Conservation (phyloP, 73 alveolate species). For the Uronychia setigera region DNA sequence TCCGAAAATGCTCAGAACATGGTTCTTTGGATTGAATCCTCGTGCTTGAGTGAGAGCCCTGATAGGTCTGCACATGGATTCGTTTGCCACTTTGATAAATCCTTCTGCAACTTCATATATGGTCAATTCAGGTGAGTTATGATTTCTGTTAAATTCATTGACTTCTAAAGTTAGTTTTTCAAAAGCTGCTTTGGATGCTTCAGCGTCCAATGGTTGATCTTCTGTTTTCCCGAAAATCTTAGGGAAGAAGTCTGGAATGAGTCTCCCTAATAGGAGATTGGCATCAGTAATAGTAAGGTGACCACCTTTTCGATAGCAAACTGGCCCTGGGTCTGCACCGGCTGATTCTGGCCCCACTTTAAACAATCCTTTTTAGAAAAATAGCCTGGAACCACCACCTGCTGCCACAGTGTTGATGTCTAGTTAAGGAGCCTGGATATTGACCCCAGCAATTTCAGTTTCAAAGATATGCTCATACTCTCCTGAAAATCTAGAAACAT, state of each 20-base stretch:
- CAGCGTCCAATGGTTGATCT: slow-evolving; percentile 65
- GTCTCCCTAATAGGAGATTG: slow-evolving; percentile 77
- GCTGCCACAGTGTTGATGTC: slow-evolving; percentile 95
- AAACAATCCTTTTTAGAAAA: slow-evolving; percentile 78
- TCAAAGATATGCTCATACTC: slow-evolving; percentile 69
- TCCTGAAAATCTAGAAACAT: slow-evolving; percentile 75
- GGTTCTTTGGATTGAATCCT: slow-evolving; percentile 81
- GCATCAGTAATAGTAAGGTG: slow-evolving; percentile 88
- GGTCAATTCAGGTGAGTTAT: slow-evolving; percentile 3
- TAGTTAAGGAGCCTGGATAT: slow-evolving; percentile 83
- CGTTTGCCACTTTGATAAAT: slow-evolving; percentile 91
- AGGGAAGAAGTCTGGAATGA: slow-evolving; percentile 86
- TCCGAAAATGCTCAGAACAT: slow-evolving; percentile 83
- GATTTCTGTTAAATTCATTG: slow-evolving; percentile 13
- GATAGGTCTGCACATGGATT: slow-evolving; percentile 91
- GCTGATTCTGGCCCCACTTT: slow-evolving; percentile 93
- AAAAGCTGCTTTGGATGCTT: slow-evolving; percentile 54
- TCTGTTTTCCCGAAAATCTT: slow-evolving; percentile 82
- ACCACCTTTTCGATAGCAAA: slow-evolving; percentile 86
- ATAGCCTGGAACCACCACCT: slow-evolving; percentile 92
- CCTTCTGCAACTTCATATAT: slow-evolving; percentile 75
- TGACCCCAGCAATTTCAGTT: slow-evolving; percentile 78
- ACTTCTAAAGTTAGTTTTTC: slow-evolving; percentile 23
- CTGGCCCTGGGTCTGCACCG: slow-evolving; percentile 96
- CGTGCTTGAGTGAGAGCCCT: slow-evolving; percentile 80